Conservation (phyloP, 148 eudicot genomes). For the Heliamphora exappendiculata region DNA sequence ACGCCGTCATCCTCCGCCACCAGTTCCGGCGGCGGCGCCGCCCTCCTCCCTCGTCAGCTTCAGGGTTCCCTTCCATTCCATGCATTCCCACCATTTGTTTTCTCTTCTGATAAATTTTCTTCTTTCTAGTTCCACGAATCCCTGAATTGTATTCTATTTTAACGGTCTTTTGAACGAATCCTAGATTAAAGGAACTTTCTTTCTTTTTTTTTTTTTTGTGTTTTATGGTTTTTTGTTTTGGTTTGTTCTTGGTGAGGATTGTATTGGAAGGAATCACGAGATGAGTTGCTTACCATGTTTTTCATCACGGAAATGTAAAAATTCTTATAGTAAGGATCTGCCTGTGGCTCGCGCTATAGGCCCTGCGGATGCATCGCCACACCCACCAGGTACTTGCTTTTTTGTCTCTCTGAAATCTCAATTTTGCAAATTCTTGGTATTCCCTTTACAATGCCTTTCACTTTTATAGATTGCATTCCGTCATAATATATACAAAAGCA, state of each 20-base stretch:
- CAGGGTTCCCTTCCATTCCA: not conserved
- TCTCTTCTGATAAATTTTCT: too few species aligned
- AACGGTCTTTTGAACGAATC: not conserved
- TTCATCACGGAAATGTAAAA: not conserved
- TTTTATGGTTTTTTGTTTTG: not conserved
- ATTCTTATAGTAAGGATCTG: not conserved
- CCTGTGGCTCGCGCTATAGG: conserved; percentile 1
- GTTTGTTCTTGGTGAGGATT: not conserved
- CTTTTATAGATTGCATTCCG: too few species aligned
- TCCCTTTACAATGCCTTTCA: not conserved
- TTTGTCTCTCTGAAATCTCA: too few species aligned
- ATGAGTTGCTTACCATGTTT: conserved; percentile 13
- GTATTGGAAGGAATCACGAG: not conserved
- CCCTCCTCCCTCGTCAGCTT: not conserved
- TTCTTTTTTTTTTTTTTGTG: too few species aligned
- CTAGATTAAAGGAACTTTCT: not conserved
- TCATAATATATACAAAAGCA: too few species aligned
- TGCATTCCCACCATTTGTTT: not conserved
- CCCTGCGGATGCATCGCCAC: not conserved
- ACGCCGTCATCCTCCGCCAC: not conserved
- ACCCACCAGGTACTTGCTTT: not conserved
- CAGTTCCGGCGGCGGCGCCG: not conserved
- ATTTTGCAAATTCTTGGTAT: not conserved
- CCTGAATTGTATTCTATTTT: not conserved
- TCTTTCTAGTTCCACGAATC: not conserved